Evolutionary conservation across 345 rosid genomes (phyloP).

Genomic region (Brassica nigra): DNA sequence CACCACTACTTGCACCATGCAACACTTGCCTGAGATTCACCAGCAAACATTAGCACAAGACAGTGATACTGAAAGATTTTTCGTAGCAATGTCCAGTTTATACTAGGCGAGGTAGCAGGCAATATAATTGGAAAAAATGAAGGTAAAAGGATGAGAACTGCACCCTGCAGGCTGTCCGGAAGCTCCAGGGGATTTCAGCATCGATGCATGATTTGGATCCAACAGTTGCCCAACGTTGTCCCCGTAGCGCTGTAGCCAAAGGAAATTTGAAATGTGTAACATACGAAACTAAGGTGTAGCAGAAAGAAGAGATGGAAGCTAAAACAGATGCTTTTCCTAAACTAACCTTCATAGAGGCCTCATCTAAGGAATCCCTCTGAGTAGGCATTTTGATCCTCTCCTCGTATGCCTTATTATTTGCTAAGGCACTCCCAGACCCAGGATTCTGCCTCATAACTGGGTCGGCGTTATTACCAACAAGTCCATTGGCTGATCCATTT

Average conservation of each 20-base stretch:
- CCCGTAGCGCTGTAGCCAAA: conserved; percentile 69
- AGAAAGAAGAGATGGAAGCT: not conserved
- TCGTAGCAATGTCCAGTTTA: not conserved
- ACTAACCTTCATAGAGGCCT: conserved; percentile 77
- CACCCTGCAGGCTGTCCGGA: conserved; percentile 91
- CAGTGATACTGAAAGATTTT: not conserved
- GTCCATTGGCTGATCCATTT: conserved; percentile 82
- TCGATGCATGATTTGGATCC: conserved; percentile 87
- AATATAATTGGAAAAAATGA: conserved; percentile 18
- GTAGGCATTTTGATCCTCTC: conserved; percentile 73
- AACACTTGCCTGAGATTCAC: conserved; percentile 81
- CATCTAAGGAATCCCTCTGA: conserved; percentile 90
- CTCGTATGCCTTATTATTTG: conserved; percentile 84
- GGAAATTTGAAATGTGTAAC: conserved; percentile 5
- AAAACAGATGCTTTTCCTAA: conserved; percentile 2
- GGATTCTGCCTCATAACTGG: conserved; percentile 75
- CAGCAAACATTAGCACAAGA: conserved; percentile 17
- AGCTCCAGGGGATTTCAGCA: conserved; percentile 77
- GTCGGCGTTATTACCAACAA: conserved; percentile 66
- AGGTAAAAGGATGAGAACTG: conserved; percentile 41
- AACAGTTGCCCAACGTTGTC: conserved; percentile 87
- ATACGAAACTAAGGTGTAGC: conserved; percentile 1
- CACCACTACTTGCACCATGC: conserved; percentile 80
- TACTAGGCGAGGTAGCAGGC: conserved; percentile 4
- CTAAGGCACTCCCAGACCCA: conserved; percentile 81